Conservation (phyloP, 148 eudicot species). For the Rheum nobile region DNA sequence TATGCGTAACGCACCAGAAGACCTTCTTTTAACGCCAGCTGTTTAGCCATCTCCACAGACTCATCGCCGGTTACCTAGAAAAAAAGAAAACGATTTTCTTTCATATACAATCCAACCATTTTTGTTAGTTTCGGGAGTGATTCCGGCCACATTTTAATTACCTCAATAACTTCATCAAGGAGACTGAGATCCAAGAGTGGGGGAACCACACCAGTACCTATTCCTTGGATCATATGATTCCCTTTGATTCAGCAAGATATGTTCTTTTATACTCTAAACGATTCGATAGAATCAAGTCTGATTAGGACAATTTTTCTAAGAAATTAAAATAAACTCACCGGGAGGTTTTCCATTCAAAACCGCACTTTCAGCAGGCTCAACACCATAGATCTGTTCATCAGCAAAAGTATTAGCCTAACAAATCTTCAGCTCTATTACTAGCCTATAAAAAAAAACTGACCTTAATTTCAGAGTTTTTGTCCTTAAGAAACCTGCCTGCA, state of each 20-base stretch:
- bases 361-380: conserved; percentile 83
- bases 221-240: conserved; percentile 66
- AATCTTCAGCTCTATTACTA: background rate
- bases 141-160: conserved; percentile 12
- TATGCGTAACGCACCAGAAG: conserved; percentile 27
- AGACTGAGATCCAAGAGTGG: conserved; percentile 31
- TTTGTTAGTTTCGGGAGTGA: background rate
- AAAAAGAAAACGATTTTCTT: background rate
- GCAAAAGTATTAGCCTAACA: background rate
- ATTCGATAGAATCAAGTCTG: background rate
- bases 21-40: conserved; percentile 31
- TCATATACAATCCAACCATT: background rate
- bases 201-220: conserved; percentile 68
- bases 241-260: conserved; percentile 21
- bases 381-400: conserved; percentile 44
- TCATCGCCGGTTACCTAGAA: conserved; percentile 16
- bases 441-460: conserved; percentile 17
- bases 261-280: background rate
- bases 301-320: background rate
- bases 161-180: conserved; percentile 55
- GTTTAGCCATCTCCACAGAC: conserved; percentile 21
- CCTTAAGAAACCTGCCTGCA: conserved; percentile 67
- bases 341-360: conserved; percentile 72
- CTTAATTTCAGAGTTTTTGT: conserved; percentile 64
- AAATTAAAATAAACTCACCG: conserved; percentile 31